phyloP scores from a whole-genome alignment of 495 filamentous ascomycete genomes.

The Penicillium turbatum region DNA sequence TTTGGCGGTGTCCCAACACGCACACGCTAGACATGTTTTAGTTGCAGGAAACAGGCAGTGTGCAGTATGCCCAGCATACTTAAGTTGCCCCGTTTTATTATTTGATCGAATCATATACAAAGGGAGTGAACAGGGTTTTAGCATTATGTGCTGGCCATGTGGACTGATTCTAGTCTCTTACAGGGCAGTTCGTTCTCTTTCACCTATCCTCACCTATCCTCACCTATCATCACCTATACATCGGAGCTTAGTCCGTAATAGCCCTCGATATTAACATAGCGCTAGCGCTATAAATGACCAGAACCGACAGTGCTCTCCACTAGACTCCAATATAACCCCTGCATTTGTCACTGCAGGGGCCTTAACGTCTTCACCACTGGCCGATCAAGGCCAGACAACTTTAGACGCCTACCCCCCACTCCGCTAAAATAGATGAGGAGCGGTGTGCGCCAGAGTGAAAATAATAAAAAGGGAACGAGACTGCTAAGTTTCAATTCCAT shows the following conservation, averaged over 20 bases:
- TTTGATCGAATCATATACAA: neutral
- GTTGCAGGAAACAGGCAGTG: neutral
- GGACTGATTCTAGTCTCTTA: neutral
- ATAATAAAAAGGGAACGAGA: conserved; percentile 1
- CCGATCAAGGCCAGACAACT: conserved; percentile 11
- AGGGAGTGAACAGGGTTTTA: neutral
- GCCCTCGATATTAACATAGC: neutral
- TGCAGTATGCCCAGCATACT: neutral
- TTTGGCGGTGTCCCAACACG: conserved; percentile 1
- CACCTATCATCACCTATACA: too few species aligned
- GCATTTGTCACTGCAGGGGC: conserved; percentile 15
- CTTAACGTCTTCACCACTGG: neutral
- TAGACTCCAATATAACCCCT: conserved; percentile 7
- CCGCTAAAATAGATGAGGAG: conserved; percentile 10
- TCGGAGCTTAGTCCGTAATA: too few species aligned
- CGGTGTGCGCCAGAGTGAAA: conserved; percentile 9
- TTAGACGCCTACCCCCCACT: conserved; percentile 10
- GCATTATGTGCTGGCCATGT: neutral
- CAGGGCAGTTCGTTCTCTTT: neutral
- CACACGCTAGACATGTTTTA: too few species aligned
- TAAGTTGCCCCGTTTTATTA: neutral
- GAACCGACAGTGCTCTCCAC: neutral
- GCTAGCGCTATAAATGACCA: neutral
- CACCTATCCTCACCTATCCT: too few species aligned
- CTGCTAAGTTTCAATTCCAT: neutral